A percentile compares a stretch with the other conserved stretches of the same genome.
Conservation (phyloP, 169 alveolate species). For the Plasmodium reichenowi region DNA sequence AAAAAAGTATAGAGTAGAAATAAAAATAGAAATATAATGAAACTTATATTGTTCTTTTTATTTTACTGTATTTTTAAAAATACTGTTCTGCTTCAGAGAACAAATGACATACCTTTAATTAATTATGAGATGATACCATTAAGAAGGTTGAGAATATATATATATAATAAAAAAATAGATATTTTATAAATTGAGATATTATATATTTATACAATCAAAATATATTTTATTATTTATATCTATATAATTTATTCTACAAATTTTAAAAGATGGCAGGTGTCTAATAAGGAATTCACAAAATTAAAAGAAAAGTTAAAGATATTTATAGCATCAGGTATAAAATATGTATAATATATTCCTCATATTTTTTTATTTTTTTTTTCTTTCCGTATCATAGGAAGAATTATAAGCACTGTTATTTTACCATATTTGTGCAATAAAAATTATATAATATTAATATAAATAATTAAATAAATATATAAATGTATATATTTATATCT, state of each 20-base stretch:
- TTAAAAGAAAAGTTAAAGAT: conserved; percentile 69
- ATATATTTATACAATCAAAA: background rate
- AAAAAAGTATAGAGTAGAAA: background rate
- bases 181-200: background rate
- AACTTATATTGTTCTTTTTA: conserved; percentile 6
- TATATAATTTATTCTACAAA: conserved; percentile 1
- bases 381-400: no score
- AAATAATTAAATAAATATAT: conserved; percentile 1
- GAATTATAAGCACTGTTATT: no score
- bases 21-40: conserved; percentile 24
- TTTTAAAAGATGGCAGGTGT: conserved; percentile 63
- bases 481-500: background rate
- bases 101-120: conserved; percentile 47
- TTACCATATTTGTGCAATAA: background rate
- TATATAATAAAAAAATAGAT: background rate
- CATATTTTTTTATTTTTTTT: background rate
- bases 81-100: conserved; percentile 6
- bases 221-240: background rate
- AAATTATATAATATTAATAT: background rate
- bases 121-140: conserved; percentile 76
- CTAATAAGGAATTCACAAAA: conserved; percentile 59
- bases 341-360: background rate
- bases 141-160: conserved; percentile 50
- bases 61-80: conserved; percentile 19
- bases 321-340: conserved; percentile 71